Percentiles rank a stretch among this genome's conserved stretches.
These are phyloP conservation scores for Gloeophyllum trabeum DNA, from an alignment of 768 basidiomycete species.

Conservation along the genomic window DNA sequence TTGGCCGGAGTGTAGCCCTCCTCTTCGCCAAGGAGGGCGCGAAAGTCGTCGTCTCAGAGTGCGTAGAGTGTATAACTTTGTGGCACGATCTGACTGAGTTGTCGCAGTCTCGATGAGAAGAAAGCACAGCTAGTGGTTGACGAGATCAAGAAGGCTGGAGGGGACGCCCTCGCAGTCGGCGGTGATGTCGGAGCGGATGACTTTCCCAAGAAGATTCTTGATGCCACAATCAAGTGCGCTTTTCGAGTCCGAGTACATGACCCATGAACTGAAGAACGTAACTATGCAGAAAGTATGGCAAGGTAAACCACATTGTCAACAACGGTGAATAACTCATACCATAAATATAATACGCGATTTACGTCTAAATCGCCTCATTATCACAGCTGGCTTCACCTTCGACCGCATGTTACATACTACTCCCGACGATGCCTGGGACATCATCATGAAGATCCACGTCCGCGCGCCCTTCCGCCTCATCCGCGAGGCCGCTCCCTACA, in stretches of 20 bases:
- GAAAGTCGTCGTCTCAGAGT: slow-evolving; percentile 82
- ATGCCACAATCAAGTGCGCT: slow-evolving; percentile 59
- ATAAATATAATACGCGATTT: too few relatives aligned
- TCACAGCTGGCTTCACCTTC: slow-evolving; percentile 66
- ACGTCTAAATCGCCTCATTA: too few relatives aligned
- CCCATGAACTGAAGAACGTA: not conserved
- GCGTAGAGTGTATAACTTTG: slow-evolving; percentile 8
- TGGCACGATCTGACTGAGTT: slow-evolving; percentile 3
- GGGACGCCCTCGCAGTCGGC: slow-evolving; percentile 60
- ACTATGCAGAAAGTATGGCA: slow-evolving; percentile 56
- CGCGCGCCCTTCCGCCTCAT: slow-evolving; percentile 80
- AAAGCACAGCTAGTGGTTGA: slow-evolving; percentile 55
- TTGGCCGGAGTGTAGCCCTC: slow-evolving; percentile 64
- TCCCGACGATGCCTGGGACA: slow-evolving; percentile 70
- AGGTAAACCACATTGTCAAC: slow-evolving; percentile 82
- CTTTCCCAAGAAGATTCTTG: slow-evolving; percentile 69
- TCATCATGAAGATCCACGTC: slow-evolving; percentile 79
- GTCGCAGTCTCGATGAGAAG: slow-evolving; percentile 54
- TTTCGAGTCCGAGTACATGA: not conserved
- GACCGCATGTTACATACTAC: slow-evolving; percentile 87
- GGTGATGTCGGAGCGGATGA: slow-evolving; percentile 80
- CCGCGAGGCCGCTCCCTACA: slow-evolving; percentile 75
- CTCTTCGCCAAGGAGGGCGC: slow-evolving; percentile 80
- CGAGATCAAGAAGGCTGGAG: slow-evolving; percentile 66
- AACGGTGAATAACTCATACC: slow-evolving; percentile 55